phyloP scores from a whole-genome alignment of 768 basidiomycete genomes.

The Mrakia gelida region DNA sequence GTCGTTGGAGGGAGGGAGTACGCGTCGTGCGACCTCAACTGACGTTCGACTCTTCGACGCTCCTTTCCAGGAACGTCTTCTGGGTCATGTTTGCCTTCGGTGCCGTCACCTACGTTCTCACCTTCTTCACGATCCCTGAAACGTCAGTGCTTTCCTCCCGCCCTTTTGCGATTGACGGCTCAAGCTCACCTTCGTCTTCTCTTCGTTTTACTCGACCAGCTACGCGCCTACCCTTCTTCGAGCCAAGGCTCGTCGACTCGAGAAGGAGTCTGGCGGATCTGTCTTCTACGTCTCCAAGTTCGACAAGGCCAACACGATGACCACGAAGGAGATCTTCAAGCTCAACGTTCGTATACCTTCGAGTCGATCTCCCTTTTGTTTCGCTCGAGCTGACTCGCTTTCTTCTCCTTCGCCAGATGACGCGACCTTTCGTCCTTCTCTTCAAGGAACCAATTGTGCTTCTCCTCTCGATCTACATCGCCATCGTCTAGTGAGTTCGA shows the following conservation, averaged over 20 bases:
- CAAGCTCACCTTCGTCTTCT: conserved; percentile 45
- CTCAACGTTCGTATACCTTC: conserved; percentile 46
- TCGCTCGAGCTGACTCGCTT: too few relatives aligned
- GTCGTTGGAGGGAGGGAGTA: too few relatives aligned
- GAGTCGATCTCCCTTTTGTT: too few relatives aligned
- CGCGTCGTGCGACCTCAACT: too few relatives aligned
- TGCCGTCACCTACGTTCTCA: conserved; percentile 51
- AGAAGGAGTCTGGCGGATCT: conserved; percentile 49
- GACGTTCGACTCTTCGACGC: too few relatives aligned
- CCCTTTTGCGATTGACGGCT: neutral
- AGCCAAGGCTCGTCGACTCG: conserved; percentile 49
- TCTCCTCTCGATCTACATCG: conserved; percentile 53
- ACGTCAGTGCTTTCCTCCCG: conserved; percentile 47
- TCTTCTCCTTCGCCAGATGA: conserved; percentile 38
- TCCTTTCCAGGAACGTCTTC: conserved; percentile 54
- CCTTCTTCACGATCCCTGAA: conserved; percentile 57
- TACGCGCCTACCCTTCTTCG: conserved; percentile 60
- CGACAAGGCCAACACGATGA: conserved; percentile 56
- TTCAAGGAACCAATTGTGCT: conserved; percentile 60
- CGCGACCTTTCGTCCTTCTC: conserved; percentile 54
- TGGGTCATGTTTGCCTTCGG: conserved; percentile 57
- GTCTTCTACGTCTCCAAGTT: conserved; percentile 54
- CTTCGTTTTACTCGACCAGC: conserved; percentile 56
- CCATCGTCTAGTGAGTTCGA: neutral
- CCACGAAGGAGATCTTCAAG: conserved; percentile 51